A percentile compares a stretch with the other conserved stretches of the same genome.
phyloP scores from a whole-genome alignment of 352 stramenopile species.

The Pythium brachiatum region DNA sequence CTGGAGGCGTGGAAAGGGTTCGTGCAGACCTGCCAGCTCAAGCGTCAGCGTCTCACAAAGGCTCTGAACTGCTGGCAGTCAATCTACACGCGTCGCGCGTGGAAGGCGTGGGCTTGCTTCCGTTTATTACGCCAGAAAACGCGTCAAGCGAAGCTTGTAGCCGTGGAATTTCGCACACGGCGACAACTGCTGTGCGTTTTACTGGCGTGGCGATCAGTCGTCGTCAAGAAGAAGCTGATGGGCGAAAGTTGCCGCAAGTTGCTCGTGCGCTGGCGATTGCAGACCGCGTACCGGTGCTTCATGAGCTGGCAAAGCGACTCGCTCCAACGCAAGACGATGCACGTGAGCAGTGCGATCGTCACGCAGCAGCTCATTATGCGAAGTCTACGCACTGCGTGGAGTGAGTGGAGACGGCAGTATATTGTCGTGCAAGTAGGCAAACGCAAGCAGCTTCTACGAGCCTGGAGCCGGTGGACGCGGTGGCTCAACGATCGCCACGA shows the following conservation, averaged over 20 bases:
- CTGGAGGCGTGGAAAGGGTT: constrained; percentile 11
- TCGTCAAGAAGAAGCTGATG: constrained; percentile 3
- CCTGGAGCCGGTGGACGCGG: not conserved
- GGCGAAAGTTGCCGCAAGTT: constrained; percentile 17
- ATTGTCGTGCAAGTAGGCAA: constrained; percentile 12
- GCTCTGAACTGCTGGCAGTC: constrained; percentile 13
- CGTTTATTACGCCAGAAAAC: not conserved
- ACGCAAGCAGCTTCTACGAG: constrained; percentile 8
- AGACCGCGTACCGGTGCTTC: constrained; percentile 42
- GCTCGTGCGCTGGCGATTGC: constrained; percentile 37
- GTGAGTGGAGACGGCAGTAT: constrained; percentile 18
- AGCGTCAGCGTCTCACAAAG: constrained; percentile 3
- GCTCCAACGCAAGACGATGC: constrained; percentile 5
- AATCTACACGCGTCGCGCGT: constrained; percentile 11
- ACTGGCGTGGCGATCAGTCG: not conserved
- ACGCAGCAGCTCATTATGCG: not conserved
- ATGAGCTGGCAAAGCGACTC: constrained; percentile 15
- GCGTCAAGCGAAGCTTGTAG: not conserved
- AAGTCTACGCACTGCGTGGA: constrained; percentile 2
- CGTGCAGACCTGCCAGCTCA: not conserved
- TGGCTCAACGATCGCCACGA: not conserved
- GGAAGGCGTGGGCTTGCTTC: constrained; percentile 10
- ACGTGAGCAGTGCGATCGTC: constrained; percentile 8
- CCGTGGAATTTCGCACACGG: not conserved
- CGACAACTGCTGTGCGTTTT: not conserved